Base-by-base conservation (phyloP, 306 rosid genomes). In the Oxytropis ochrocephala region DNA sequence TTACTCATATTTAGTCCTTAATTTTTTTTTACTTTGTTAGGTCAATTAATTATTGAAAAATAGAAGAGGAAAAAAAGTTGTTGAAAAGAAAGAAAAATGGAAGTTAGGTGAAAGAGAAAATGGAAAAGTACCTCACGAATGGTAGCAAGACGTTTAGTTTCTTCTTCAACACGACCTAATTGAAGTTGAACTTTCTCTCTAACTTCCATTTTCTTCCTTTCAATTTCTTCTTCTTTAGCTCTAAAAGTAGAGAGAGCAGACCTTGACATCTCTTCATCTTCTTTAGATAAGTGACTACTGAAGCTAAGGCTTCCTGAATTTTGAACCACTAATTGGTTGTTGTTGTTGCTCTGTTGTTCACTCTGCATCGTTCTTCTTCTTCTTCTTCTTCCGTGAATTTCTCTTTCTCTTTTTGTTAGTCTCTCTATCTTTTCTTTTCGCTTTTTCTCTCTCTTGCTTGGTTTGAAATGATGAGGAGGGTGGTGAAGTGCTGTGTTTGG, bases 181-280 rank as follows among this genome's bases (percentile, higher is more conserved):
- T 93, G 98, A 0, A 85, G 89, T 66, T 93, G 97, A 70, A 93
- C 97, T 43, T 88, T 90, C 13, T 93, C 98, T 53, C 97, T 68
- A 3, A 93, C 97, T 82, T 93, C 98, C 94, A 93, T 68, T 83
- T 89, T 90, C 94, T 85, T 93, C 90, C 82, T 79, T 75, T 93
- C 98, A 78, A 93, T 93, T 84, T 93, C 98, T 65, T 93, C 98
- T 74, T 93, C 98, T 19, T 93, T 93, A 51, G 97, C 98, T 41
- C 88, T 65, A 85, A 93, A 93, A 10, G 87, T 85, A n/a, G 97
- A 86, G 1, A 93, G 97, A 38, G 98, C 97, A 11, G 98, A 88
- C 87, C 86, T 80, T 0, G 98, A 93, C 95, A 93, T 88, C 83
- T 93, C 97, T 62, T 93, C 98, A 72, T 93, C 98, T 78, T 93